A percentile compares a stretch with the other conserved stretches of the same genome.
Conservation (phyloP, 805 yeast species). For the Ogataea pini region DNA sequence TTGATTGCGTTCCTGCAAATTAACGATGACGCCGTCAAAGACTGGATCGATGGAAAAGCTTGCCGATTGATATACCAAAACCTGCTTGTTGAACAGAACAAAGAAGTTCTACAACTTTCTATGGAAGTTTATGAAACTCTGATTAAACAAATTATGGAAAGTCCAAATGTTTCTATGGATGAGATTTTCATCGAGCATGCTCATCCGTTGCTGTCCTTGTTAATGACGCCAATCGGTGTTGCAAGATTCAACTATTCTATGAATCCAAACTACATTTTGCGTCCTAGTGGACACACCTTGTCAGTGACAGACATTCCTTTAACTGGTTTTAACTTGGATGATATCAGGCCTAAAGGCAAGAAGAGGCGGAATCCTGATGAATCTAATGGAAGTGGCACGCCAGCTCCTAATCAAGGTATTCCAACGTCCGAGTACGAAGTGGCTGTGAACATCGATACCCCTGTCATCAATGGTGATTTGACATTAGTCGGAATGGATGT, state of each 20-base stretch:
- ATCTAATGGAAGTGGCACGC: not conserved
- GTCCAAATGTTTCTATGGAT: conserved; percentile 46
- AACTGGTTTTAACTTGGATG: conserved; percentile 30
- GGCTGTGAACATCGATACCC: conserved; percentile 87
- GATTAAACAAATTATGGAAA: conserved; percentile 45
- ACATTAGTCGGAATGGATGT: conserved; percentile 76
- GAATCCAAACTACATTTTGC: conserved; percentile 71
- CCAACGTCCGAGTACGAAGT: conserved; percentile 55
- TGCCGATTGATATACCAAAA: conserved; percentile 83
- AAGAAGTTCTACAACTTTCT: conserved; percentile 66
- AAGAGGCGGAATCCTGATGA: conserved; percentile 44
- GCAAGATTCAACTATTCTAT: conserved; percentile 85
- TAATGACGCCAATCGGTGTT: conserved; percentile 94
- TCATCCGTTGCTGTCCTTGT: conserved; percentile 59
- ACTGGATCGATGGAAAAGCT: conserved; percentile 78
- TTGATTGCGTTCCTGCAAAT: conserved; percentile 68
- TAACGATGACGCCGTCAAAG: conserved; percentile 46
- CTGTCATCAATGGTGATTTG: conserved; percentile 88
- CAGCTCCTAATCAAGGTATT: conserved; percentile 37
- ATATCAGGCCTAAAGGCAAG: conserved; percentile 43
- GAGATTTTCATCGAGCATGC: conserved; percentile 56
- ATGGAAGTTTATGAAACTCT: conserved; percentile 58
- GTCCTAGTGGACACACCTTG: conserved; percentile 69
- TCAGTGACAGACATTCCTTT: conserved; percentile 30
- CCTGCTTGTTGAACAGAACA: conserved; percentile 83